phyloP scores from a whole-genome alignment of 2,329 filamentous ascomycete genomes.

The Colletotrichum sp. region DNA sequence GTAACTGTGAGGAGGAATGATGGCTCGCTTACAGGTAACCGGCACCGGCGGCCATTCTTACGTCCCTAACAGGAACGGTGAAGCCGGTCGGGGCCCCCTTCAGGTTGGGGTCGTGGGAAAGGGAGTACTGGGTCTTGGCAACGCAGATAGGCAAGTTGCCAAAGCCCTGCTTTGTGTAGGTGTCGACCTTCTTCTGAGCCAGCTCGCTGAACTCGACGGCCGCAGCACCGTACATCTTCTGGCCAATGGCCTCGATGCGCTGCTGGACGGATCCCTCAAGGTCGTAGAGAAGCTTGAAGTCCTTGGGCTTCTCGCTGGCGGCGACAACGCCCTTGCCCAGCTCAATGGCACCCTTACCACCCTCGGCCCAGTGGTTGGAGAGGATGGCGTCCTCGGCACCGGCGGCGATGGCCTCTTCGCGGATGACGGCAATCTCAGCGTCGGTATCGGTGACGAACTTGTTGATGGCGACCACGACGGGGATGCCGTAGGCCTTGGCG shows the following conservation, averaged over 20 bases:
- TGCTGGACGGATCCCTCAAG: slow-evolving; percentile 81
- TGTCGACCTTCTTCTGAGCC: slow-evolving; percentile 95
- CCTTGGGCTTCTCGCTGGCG: slow-evolving; percentile 80
- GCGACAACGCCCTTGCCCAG: slow-evolving; percentile 86
- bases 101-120: slow-evolving; percentile 89
- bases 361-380: slow-evolving; percentile 96
- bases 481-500: slow-evolving; percentile 85
- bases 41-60: slow-evolving; percentile 90
- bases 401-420: slow-evolving; percentile 88
- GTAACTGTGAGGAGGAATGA: slow-evolving; percentile 13
- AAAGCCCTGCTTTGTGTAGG: slow-evolving; percentile 90
- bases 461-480: slow-evolving; percentile 97
- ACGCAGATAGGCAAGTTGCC: slow-evolving; percentile 94
- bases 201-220: slow-evolving; percentile 92
- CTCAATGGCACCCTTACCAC: slow-evolving; percentile 87
- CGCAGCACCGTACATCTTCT: slow-evolving; percentile 92
- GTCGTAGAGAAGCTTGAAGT: slow-evolving; percentile 87
- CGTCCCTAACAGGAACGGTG: slow-evolving; percentile 91
- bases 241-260: slow-evolving; percentile 88
- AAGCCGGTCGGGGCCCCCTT: slow-evolving; percentile 97
- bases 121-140: slow-evolving; percentile 97
- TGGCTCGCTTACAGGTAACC: slow-evolving; percentile 76
- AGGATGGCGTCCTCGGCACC: slow-evolving; percentile 93
- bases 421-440: slow-evolving; percentile 86
- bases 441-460: slow-evolving; percentile 93